A percentile compares a stretch with the other conserved stretches of the same genome.
phyloP scores from a whole-genome alignment of 208 protist species.

The Trypanosoma mega region DNA sequence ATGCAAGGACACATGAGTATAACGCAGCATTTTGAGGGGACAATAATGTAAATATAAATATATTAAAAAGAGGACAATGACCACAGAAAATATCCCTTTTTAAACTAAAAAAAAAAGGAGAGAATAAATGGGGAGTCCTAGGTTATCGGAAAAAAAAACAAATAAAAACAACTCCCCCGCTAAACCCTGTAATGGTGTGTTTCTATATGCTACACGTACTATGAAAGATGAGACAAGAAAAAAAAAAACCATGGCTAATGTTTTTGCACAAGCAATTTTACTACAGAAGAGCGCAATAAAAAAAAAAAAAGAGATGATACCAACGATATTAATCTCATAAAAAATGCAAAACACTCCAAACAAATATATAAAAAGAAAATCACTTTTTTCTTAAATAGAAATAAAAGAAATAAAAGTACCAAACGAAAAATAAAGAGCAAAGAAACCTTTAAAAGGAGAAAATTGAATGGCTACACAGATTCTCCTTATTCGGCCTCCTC shows the following conservation, averaged over 20 bases:
- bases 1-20: conserved; percentile 35
- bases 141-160: no score
- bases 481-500: conserved; percentile 77
- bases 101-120: neutral
- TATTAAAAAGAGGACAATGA: no score
- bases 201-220: no score
- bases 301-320: no score
- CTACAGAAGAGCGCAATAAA: no score
- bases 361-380: neutral
- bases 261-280: no score
- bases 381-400: conserved; percentile 14
- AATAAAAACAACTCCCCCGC: no score
- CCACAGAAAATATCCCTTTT: neutral
- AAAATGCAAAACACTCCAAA: conserved; percentile 1
- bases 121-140: no score
- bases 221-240: no score
- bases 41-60: no score
- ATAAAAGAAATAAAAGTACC: conserved; percentile 12
- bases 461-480: neutral
- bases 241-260: no score
- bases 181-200: no score
- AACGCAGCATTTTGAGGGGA: conserved; percentile 48
- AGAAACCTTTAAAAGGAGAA: neutral
- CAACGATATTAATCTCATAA: neutral
- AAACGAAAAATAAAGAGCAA: conserved; percentile 12